Base-by-base conservation (phyloP, 192 early-diverging fungal species). In the Podila verticillata region DNA sequence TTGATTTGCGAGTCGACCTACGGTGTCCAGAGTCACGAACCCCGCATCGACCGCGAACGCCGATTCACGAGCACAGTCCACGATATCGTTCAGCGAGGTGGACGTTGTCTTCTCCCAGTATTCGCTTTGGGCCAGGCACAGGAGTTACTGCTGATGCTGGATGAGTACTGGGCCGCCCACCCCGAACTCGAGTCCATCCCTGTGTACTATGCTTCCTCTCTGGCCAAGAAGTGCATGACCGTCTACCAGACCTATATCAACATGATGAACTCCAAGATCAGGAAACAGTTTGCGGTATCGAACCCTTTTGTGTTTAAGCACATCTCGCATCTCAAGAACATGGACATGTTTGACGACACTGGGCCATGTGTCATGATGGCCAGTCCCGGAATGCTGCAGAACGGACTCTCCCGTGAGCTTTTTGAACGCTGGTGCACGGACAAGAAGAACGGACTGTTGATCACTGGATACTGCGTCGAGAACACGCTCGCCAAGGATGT, bases 281-380 rank as follows among this genome's bases (percentile, higher is more conserved):
- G 95, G 54, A 90, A 93, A 73, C 96, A 97, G 82, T 92, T 95
- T 74, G 88, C 91, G 9, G 89, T 91, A 7, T 89, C 86, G 47
- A 99, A 99, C 77, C 98, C 98, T 12, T 99, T 99, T 82, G 90
- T 95, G 29, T 99, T 99, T 77, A 95, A 96, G 68, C 96, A 97
- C 82, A 97, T 96, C 74, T 92, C 90, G 35, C 96, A 97, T 74
- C 84, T 98, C 56, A 94, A 92, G 60, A 93, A 95, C 68, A 90
- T 95, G 67, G 86, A 89, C 12, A 89, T 93, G 57, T 97, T 98
- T 78, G 97, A 98, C 56, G 98, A 99, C 72, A 85, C 90, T 4
- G 97, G 98, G 0, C 96, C 98, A 12, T 99, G 98, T 87, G 96
- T 99, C 20, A 98, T 99, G 91, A 93, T 99, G 92, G 97, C 97